phyloP scores from a whole-genome alignment of 495 filamentous ascomycete genomes.

The Physcia stellaris region DNA sequence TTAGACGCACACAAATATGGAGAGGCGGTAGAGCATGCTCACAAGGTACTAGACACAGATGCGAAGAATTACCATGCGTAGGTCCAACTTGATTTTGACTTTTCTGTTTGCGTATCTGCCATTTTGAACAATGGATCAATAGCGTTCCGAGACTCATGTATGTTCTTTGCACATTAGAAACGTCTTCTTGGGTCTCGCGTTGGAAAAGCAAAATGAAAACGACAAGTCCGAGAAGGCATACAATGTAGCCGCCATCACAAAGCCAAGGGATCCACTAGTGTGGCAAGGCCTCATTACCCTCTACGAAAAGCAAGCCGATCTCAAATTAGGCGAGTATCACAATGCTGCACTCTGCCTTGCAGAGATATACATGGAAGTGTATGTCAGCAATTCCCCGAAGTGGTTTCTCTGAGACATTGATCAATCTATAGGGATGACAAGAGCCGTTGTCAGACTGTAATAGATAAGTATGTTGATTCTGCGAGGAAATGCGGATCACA shows the following conservation, averaged over 20 bases:
- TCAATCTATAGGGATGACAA: conserved; percentile 37
- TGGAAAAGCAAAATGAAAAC: conserved; percentile 57
- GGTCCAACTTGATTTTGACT: conserved; percentile 13
- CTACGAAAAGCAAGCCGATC: conserved; percentile 60
- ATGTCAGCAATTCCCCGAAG: conserved; percentile 36
- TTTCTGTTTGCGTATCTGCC: not conserved
- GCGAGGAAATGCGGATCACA: conserved; percentile 57
- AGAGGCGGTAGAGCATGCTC: conserved; percentile 52
- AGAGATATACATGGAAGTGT: conserved; percentile 54
- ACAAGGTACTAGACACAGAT: conserved; percentile 54
- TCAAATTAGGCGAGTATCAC: conserved; percentile 61
- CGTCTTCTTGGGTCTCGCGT: conserved; percentile 68
- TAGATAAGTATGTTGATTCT: conserved; percentile 67
- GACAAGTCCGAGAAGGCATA: conserved; percentile 67
- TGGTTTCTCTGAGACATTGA: too few species aligned
- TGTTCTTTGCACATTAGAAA: conserved; percentile 32
- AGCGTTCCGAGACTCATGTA: not conserved
- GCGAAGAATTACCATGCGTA: conserved; percentile 73
- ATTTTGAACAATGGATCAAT: not conserved
- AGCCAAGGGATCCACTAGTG: conserved; percentile 49
- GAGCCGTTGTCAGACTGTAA: conserved; percentile 59
- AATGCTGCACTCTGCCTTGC: conserved; percentile 56
- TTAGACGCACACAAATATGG: conserved; percentile 71
- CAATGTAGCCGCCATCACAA: conserved; percentile 52
- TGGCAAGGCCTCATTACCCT: conserved; percentile 86